Conservation (phyloP, 768 basidiomycete genomes). For the Fomitopsis pulvina region DNA sequence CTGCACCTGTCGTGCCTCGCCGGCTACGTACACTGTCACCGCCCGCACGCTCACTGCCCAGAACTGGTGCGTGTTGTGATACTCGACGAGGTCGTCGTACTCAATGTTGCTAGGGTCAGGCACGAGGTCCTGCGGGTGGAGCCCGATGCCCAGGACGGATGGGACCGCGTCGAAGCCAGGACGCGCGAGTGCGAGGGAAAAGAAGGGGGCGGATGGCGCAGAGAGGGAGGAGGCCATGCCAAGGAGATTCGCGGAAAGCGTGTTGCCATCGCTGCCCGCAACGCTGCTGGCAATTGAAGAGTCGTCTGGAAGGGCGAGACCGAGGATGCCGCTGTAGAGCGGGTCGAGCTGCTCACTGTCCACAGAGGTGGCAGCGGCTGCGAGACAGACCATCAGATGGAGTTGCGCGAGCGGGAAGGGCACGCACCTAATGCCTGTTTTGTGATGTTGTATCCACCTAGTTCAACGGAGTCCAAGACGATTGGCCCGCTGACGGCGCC, state of each 20-base stretch:
- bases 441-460: conserved; percentile 59
- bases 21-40: conserved; percentile 56
- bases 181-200: conserved; percentile 61
- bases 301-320: conserved; percentile 68
- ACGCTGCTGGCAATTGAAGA: conserved; percentile 52
- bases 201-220: conserved; percentile 56
- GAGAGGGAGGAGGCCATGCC: conserved; percentile 46
- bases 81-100: conserved; percentile 42
- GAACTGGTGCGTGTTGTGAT: conserved; percentile 37
- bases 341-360: conserved; percentile 48
- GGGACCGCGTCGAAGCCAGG: conserved; percentile 55
- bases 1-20: conserved; percentile 30
- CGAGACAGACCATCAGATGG: not conserved
- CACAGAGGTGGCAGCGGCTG: conserved; percentile 57
- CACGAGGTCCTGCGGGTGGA: conserved; percentile 50
- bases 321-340: conserved; percentile 61
- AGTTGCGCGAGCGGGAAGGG: not conserved
- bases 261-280: conserved; percentile 56
- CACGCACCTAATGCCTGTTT: conserved; percentile 65
- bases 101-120: conserved; percentile 43
- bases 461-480: conserved; percentile 56
- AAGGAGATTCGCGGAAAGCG: conserved; percentile 66
- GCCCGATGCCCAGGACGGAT: conserved; percentile 61
- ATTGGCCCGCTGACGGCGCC: conserved; percentile 58
- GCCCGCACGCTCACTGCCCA: conserved; percentile 58